Evolutionary conservation across 2,329 filamentous ascomycete species (phyloP).

Genomic region (Stachybotrys chartarum): DNA sequence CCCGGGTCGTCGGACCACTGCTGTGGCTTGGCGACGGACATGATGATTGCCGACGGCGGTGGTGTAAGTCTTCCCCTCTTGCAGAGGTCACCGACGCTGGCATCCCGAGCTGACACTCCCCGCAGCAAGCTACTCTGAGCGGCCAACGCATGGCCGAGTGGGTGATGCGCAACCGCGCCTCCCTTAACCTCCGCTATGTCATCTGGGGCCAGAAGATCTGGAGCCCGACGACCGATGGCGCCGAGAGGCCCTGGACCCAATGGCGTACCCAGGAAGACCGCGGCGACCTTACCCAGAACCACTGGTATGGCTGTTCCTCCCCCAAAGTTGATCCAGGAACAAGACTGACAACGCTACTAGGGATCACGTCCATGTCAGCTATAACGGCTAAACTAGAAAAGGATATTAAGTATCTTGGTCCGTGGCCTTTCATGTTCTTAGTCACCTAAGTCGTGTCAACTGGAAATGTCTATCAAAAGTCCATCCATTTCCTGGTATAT

Average conservation of each 20-base stretch:
- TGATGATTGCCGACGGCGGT: constrained; percentile 29
- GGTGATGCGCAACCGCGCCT: constrained; percentile 34
- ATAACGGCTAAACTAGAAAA: constrained; percentile 8
- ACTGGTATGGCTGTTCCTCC: constrained; percentile 24
- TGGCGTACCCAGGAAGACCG: constrained; percentile 37
- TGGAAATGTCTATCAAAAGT: not conserved
- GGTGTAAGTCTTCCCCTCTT: constrained; percentile 22
- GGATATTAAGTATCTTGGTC: not conserved
- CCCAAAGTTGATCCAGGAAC: not conserved
- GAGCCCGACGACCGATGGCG: constrained; percentile 25
- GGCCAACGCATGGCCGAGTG: constrained; percentile 39
- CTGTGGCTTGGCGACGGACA: constrained; percentile 28
- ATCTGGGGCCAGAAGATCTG: constrained; percentile 45
- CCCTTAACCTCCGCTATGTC: constrained; percentile 38
- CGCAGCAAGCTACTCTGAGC: constrained; percentile 25
- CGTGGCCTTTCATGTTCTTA: not conserved
- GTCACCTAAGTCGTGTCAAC: not conserved
- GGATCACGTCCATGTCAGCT: constrained; percentile 20
- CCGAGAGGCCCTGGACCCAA: constrained; percentile 27
- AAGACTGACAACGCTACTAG: constrained; percentile 2
- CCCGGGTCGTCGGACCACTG: constrained; percentile 27
- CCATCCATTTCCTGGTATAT: not conserved
- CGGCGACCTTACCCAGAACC: constrained; percentile 32
- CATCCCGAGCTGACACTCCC: not conserved
- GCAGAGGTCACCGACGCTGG: not conserved